Conservation (phyloP, 75 land plant species). For the Cryptomeria japonica region DNA sequence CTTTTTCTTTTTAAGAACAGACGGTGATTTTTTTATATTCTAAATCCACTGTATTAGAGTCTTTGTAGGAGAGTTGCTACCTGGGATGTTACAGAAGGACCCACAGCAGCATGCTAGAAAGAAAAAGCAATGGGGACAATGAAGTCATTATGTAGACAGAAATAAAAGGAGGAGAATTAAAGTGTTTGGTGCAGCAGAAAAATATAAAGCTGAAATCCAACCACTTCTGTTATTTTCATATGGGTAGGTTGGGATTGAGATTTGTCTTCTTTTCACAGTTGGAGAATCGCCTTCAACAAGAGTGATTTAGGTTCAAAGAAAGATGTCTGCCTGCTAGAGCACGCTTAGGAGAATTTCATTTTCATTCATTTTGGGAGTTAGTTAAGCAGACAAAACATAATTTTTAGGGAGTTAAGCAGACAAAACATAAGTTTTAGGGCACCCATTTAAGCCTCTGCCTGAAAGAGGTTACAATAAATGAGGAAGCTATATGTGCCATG, state of each 20-base stretch:
- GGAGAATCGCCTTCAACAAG: not conserved
- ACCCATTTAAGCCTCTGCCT: not conserved
- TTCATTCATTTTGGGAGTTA: not conserved
- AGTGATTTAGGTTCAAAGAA: not conserved
- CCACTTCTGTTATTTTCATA: not conserved
- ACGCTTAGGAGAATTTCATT: not conserved
- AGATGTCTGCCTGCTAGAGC: not conserved
- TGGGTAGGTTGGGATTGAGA: not conserved
- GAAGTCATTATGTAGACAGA: no score
- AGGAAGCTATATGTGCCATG: not conserved
- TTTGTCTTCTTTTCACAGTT: not conserved
- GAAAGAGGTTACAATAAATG: no score
- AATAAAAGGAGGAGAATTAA: not conserved
- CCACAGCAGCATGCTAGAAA: no score
- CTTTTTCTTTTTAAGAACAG: no score
- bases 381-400: not conserved
- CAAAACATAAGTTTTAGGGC: no score
- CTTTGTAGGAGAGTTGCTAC: no score
- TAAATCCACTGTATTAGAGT: no score
- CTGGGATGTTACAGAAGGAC: no score
- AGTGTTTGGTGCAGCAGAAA: not conserved
- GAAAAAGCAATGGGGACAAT: no score
- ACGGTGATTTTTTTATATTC: no score
- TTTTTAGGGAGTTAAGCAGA: no score
- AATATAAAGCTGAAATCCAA: not conserved